Evolutionary conservation across 495 filamentous ascomycete genomes (phyloP).

Genomic region (Xanthoparmelia taractica): DNA sequence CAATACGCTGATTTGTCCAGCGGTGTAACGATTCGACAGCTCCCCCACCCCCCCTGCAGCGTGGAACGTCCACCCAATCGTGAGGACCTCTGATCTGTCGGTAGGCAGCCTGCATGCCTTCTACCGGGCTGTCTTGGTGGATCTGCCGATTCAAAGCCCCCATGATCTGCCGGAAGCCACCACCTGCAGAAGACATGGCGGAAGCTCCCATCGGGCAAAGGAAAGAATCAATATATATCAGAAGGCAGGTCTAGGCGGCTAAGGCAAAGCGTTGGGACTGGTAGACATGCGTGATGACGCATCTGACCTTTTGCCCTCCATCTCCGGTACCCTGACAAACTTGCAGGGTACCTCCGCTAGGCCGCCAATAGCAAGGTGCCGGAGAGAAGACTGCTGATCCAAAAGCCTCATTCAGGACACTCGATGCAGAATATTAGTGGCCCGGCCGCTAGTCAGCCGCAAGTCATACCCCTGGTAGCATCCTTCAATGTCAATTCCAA

Average conservation of each 20-base stretch:
- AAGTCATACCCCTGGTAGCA: background rate
- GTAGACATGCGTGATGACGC: slow-evolving; percentile 1
- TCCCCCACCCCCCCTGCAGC: background rate
- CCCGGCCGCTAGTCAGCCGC: background rate
- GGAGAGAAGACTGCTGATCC: background rate
- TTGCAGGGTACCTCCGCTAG: background rate
- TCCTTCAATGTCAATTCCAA: background rate
- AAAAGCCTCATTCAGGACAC: background rate
- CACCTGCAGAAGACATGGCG: background rate
- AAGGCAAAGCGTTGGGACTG: slow-evolving; percentile 3
- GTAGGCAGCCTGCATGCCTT: background rate
- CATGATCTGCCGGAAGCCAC: slow-evolving; percentile 4
- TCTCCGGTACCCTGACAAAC: background rate
- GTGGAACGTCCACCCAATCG: background rate
- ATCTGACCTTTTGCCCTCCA: background rate
- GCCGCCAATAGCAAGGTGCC: background rate
- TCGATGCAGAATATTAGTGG: background rate
- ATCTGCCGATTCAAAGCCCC: background rate
- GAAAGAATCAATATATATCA: background rate
- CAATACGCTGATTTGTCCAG: background rate
- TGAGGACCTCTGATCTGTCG: background rate
- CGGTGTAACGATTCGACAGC: background rate
- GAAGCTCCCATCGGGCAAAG: background rate
- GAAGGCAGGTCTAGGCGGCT: background rate
- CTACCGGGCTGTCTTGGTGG: background rate